Evolutionary conservation across 306 rosid species (phyloP), one percentile per base, ranked within the genome.

Genomic region (Casuarina glauca): DNA sequence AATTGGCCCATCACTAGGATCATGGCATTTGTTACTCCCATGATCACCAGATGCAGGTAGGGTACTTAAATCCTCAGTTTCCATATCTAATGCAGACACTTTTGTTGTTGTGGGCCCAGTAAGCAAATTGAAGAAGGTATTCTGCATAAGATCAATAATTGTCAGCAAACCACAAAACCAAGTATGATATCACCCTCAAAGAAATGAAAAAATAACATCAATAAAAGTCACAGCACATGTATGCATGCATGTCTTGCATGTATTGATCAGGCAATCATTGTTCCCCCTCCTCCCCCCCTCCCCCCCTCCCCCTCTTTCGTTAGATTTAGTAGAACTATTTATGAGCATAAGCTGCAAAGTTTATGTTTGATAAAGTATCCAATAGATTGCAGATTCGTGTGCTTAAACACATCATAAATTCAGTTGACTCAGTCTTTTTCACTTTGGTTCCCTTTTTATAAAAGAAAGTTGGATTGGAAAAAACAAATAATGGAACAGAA

Each of bases 31-130:
- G 44, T 57, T 83, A 67, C 67, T 81, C 78, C 71, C 88, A 80
- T 85, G 75, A 82, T 82, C 87, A 49, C 53, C 77, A 32, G 66
- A 57, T 51, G 80, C 58, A 35, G 73, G 81, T 58, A 76, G 83
- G 74, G 80, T 80, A 39, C 75, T 80, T 73, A 78, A 76, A 70
- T 82, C 80, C 79, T 81, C 84, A 9, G 84, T 74, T 19, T 82
- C 96, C 97, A 91, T 91, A 64, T 63, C 75, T 46, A 63, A 62
- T 36, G 41, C 69, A 73, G 48, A 70, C 82, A 77, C 62, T 74
- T 67, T 64, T 62, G 71, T 58, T 53, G 10, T 36, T 19, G 64
- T 52, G 79, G 64, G 44, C 70, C 69, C 32, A 48, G 63, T 19
- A 45, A 70, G 58, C 45, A 74, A 81, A 75, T 67, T 43, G 74